Evolutionary conservation across 495 filamentous ascomycete species (phyloP).

Genomic region (Aspergillus asperescens): DNA sequence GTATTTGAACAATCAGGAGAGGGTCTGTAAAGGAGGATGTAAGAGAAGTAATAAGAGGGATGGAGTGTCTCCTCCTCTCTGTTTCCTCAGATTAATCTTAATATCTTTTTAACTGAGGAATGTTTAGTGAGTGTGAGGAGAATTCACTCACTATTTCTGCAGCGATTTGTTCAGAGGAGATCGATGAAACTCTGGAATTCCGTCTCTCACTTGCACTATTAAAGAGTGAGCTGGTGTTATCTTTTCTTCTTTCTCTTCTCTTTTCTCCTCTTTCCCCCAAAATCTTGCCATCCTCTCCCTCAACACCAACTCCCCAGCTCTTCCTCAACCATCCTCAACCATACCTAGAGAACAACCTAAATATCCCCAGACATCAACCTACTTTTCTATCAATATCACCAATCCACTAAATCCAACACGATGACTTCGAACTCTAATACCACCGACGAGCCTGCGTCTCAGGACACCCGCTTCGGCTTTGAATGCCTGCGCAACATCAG

Average conservation of each 20-base stretch:
- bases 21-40: too few species aligned
- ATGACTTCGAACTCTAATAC: background rate
- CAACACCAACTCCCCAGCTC: background rate
- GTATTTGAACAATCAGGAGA: too few species aligned
- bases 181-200: too few species aligned
- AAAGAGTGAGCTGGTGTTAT: background rate
- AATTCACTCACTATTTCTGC: too few species aligned
- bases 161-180: too few species aligned
- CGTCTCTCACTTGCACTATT: too few species aligned
- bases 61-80: too few species aligned
- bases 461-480: background rate
- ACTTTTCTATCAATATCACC: background rate
- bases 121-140: too few species aligned
- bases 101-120: too few species aligned
- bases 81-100: too few species aligned
- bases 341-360: background rate
- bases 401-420: background rate
- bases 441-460: background rate
- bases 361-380: background rate
- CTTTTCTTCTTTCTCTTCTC: background rate
- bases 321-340: background rate
- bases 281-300: background rate
- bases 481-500: conserved; percentile 16
- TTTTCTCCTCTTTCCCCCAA: background rate
- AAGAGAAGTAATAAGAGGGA: too few species aligned